Conservation (phyloP, 106 monocot species). For the Dioscorea alata region DNA sequence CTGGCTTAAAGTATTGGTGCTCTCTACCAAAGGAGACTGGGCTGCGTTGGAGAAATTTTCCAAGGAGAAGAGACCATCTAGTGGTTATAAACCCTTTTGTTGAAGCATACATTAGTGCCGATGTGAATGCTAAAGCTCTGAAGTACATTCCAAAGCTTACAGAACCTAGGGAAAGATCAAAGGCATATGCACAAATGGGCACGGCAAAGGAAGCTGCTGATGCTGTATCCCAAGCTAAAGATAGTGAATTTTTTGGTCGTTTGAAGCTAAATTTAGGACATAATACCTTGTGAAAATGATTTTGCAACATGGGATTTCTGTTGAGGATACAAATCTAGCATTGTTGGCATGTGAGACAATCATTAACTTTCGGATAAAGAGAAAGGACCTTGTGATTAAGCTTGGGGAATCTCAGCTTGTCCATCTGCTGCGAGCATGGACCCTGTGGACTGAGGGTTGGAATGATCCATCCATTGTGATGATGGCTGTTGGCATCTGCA, state of each 20-base stretch:
- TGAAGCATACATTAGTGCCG: conserved; percentile 88
- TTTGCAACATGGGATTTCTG: conserved; percentile 11
- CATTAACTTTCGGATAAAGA: conserved; percentile 70
- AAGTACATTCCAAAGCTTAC: conserved; percentile 93
- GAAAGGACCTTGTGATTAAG: conserved; percentile 32
- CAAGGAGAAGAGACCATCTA: conserved; percentile 93
- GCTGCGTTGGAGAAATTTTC: conserved; percentile 93
- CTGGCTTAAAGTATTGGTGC: conserved; percentile 96
- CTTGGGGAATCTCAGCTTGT: conserved; percentile 34
- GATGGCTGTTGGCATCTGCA: conserved; percentile 61
- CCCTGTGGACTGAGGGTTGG: conserved; percentile 55
- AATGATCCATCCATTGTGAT: conserved; percentile 45
- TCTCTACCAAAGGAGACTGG: conserved; percentile 87
- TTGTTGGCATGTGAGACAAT: conserved; percentile 91
- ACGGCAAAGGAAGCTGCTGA: conserved; percentile 95
- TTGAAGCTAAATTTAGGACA: conserved; percentile 65
- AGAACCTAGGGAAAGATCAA: conserved; percentile 85
- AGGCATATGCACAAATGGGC: conserved; percentile 86
- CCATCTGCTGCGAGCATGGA: conserved; percentile 39
- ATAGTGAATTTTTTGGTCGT: conserved; percentile 78
- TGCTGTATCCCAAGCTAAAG: conserved; percentile 89
- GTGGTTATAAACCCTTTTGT: conserved; percentile 96
- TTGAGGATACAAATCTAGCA: conserved; percentile 41
- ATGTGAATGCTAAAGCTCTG: conserved; percentile 82
- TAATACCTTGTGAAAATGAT: conserved; percentile 66